Evolutionary conservation across 257 asterid genomes (phyloP).

Genomic region (Fraxinus americana): DNA sequence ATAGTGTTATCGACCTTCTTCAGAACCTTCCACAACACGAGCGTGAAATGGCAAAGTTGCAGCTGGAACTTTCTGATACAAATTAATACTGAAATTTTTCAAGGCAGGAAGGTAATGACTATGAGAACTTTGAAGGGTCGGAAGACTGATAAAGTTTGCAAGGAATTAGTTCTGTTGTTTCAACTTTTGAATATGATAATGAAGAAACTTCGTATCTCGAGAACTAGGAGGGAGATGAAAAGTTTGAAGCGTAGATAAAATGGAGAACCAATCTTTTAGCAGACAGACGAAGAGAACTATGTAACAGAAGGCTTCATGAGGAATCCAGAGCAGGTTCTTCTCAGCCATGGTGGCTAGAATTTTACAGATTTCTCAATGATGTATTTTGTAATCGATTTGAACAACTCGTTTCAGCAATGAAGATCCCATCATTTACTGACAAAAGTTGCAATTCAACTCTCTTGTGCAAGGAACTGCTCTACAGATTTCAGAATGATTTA

Average conservation of each 20-base stretch:
- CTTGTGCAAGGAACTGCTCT: neutral
- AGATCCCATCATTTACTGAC: neutral
- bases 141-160: conserved; percentile 32
- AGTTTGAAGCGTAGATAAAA: conserved; percentile 1
- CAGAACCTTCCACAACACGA: conserved; percentile 18
- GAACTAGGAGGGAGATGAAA: conserved; percentile 12
- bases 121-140: conserved; percentile 9
- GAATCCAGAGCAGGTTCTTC: neutral
- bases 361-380: neutral
- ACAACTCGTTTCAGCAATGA: neutral
- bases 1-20: conserved; percentile 13
- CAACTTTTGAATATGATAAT: conserved; percentile 28
- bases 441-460: neutral
- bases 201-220: conserved; percentile 25
- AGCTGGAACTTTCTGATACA: conserved; percentile 22
- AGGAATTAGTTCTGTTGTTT: conserved; percentile 35
- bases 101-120: neutral
- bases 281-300: neutral
- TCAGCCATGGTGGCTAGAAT: neutral
- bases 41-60: conserved; percentile 11
- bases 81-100: neutral
- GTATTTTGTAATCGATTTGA: neutral
- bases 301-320: neutral
- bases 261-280: neutral
- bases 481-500: neutral